Conservation (phyloP, 345 rosid species). For the Citrus sp. region DNA sequence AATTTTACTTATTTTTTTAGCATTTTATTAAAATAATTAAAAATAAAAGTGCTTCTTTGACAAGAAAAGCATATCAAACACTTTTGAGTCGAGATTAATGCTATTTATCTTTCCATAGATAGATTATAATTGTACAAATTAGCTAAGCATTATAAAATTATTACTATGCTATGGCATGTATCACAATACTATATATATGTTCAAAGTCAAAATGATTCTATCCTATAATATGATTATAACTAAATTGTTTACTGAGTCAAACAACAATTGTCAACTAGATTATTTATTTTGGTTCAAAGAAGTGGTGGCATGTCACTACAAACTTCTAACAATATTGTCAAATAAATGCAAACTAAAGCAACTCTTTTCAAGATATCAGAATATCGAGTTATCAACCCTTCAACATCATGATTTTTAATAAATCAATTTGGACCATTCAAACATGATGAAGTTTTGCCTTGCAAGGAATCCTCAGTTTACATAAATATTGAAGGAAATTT, state of each 20-base stretch:
- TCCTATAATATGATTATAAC: not conserved
- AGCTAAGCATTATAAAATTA: too few species aligned
- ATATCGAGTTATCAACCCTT: not conserved
- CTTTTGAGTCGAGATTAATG: too few species aligned
- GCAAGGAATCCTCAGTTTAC: not conserved
- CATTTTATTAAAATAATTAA: too few species aligned
- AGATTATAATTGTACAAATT: too few species aligned
- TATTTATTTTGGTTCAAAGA: not conserved
- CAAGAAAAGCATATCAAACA: too few species aligned
- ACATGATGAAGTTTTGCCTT: not conserved
- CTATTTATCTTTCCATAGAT: too few species aligned
- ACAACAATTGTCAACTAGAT: not conserved
- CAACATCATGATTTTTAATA: not conserved
- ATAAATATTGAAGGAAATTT: not conserved
- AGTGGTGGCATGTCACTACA: not conserved
- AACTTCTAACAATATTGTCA: not conserved
- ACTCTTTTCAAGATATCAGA: not conserved
- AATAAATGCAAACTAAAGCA: not conserved
- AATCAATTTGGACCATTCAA: not conserved
- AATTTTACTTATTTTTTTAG: too few species aligned
- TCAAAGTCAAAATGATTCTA: not conserved
- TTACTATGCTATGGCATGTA: not conserved
- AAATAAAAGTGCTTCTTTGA: too few species aligned
- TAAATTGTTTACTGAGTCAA: not conserved
- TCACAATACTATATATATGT: not conserved